Conservation (phyloP, 352 stramenopile genomes). For the Peronospora tabacina region DNA sequence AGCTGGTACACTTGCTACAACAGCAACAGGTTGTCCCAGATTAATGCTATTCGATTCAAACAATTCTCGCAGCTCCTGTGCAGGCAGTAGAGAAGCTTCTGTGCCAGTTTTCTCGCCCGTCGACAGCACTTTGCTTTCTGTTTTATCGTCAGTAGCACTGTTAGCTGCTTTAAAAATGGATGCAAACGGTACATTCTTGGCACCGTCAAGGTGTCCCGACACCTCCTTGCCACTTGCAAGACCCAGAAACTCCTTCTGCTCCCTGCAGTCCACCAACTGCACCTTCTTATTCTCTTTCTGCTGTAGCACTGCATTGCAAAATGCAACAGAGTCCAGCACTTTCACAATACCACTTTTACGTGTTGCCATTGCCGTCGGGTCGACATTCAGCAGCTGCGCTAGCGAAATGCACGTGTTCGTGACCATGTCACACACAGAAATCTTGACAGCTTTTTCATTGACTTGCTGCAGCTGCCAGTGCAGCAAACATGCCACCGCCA, state of each 20-base stretch:
- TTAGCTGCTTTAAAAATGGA: conserved; percentile 33
- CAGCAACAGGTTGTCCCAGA: conserved; percentile 30
- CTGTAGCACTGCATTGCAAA: conserved; percentile 29
- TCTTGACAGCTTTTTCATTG: conserved; percentile 11
- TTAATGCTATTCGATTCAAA: conserved; percentile 40
- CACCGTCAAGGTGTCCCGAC: conserved; percentile 46
- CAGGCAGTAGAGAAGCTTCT: conserved; percentile 28
- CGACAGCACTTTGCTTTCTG: conserved; percentile 20
- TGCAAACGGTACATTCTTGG: conserved; percentile 45
- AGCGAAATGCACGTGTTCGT: conserved; percentile 30
- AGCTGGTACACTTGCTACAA: conserved; percentile 35
- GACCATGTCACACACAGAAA: conserved; percentile 23
- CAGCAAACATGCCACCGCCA: conserved; percentile 45
- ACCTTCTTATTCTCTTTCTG: conserved; percentile 24
- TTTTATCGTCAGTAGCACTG: conserved; percentile 20
- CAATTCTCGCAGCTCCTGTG: conserved; percentile 32
- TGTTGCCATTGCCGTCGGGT: conserved; percentile 27
- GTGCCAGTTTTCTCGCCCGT: conserved; percentile 20
- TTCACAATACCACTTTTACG: conserved; percentile 16
- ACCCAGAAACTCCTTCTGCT: conserved; percentile 43
- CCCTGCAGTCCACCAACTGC: conserved; percentile 49
- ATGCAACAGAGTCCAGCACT: conserved; percentile 18
- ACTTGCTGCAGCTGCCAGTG: conserved; percentile 36
- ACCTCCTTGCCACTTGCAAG: conserved; percentile 30
- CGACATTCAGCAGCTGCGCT: conserved; percentile 36